Base-by-base conservation (phyloP, 2,329 filamentous ascomycete genomes). In the Boeremia exigua region DNA sequence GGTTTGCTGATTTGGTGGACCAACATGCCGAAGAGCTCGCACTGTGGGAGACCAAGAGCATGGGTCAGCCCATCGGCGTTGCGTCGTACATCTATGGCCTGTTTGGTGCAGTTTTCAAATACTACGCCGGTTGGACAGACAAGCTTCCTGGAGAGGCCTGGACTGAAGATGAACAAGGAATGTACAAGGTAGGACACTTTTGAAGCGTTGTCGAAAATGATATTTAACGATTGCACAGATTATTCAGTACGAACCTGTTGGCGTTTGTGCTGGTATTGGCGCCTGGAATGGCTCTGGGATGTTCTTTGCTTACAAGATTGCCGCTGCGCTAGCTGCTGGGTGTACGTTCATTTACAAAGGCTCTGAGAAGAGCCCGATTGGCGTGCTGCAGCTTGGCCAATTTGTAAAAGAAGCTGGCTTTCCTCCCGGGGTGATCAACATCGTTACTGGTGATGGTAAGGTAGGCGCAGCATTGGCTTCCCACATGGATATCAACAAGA, bases 401-500 rank as follows among this genome's bases (percentile, higher is more conserved):
- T 57, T 77, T 1, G 48, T 77, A 51, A 65, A 72, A 30, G 68
- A 76, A 52, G 68, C 69, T 37, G 66, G 65, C 17, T 73, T 77
- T 40, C 76, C 75, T 4, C 71, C 76, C 29, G 77, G 76, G 12
- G 76, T 79, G 1, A 61, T 80, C 48, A 77, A 79, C 60, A 68
- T 65, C 8, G 2, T 73, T 6, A 62, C 70, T 1, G 70, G 70
- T 6, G 68, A 64, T 38, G 74, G 74, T 3, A 56, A 58, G 14
- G 71, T 68, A 0, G 74, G 74, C 15, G 72, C 70, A n/a, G 56
- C 71, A 12, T 27, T 80, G 7, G 72, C 77, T 2, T 63, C 63
- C 1, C 78, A 80, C 54, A 76, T 77, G 72, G 67, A 72, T 38
- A 67, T 79, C 23, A 70, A 73, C 59, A 79, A 78, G 64, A 74